These are phyloP conservation scores for Talaromyces sp. DNA, from an alignment of 2,329 filamentous ascomycete species.

Conservation along the genomic window DNA sequence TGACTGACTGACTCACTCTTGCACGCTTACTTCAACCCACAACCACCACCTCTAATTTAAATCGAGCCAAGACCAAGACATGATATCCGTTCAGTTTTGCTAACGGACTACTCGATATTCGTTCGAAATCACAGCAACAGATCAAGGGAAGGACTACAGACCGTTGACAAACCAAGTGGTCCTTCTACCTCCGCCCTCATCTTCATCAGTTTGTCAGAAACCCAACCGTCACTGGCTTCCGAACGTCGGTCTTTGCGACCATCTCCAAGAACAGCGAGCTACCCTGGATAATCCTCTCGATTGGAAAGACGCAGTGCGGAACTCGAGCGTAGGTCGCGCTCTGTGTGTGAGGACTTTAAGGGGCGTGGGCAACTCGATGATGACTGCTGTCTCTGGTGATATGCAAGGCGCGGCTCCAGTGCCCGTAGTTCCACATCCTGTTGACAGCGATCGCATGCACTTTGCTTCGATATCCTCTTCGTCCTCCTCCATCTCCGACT, in stretches of 20 bases:
- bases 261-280: background rate
- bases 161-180: background rate
- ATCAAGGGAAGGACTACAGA: background rate
- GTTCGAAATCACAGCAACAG: background rate
- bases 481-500: conserved; percentile 46
- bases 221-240: background rate
- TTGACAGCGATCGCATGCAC: conserved; percentile 35
- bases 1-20: background rate
- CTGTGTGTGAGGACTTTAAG: conserved; percentile 14
- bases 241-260: background rate
- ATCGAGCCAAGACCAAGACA: background rate
- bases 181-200: background rate
- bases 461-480: conserved; percentile 42
- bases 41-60: background rate
- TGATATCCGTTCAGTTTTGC: background rate
- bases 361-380: conserved; percentile 17
- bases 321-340: conserved; percentile 20
- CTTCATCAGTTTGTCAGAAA: no score
- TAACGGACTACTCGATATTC: background rate
- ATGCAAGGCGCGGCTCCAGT: conserved; percentile 36
- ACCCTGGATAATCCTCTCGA: conserved; percentile 1
- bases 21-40: background rate
- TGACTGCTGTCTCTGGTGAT: conserved; percentile 32
- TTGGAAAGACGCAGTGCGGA: conserved; percentile 4
- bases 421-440: conserved; percentile 36